Percentiles rank a stretch among this genome's conserved stretches.
Evolutionary conservation across 139 green algal species (phyloP).

Genomic region (Micromonas commoda): DNA sequence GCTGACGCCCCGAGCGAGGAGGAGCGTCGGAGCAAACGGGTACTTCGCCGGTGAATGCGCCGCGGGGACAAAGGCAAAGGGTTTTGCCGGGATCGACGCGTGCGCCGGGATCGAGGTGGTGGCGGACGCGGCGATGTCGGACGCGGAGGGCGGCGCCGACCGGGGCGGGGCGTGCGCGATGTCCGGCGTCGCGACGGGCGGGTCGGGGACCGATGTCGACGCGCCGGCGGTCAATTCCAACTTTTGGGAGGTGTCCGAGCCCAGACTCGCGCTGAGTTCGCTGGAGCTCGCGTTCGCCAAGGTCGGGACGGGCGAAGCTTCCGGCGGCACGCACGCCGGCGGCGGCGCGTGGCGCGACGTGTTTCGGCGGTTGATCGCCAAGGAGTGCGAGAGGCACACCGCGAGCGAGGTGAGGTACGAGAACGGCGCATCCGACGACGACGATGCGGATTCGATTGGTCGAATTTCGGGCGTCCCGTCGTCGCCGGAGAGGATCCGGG

Average conservation of each 20-base stretch:
- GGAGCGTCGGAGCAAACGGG: background rate
- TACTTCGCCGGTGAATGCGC: background rate
- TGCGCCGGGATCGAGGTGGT: background rate
- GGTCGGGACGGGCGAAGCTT: background rate
- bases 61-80: background rate
- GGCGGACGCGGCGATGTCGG: background rate
- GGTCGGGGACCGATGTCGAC: background rate
- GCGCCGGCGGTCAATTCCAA: background rate
- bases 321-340: too few species aligned
- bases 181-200: background rate
- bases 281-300: background rate
- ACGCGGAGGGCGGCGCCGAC: background rate
- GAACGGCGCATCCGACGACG: background rate
- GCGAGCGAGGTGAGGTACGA: too few species aligned
- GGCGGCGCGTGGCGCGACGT: background rate
- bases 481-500: too few species aligned
- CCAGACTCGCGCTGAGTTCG: background rate
- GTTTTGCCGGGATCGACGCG: background rate
- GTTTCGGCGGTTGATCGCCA: background rate
- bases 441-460: too few species aligned
- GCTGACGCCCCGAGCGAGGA: background rate
- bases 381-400: too few species aligned
- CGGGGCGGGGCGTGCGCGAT: background rate
- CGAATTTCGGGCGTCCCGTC: too few species aligned
- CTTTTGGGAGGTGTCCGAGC: slow-evolving; percentile 14